Evolutionary conservation across 2,329 filamentous ascomycete species (phyloP), one percentile per base, ranked within the genome.

Genomic region (Xylariaceae sp.): DNA sequence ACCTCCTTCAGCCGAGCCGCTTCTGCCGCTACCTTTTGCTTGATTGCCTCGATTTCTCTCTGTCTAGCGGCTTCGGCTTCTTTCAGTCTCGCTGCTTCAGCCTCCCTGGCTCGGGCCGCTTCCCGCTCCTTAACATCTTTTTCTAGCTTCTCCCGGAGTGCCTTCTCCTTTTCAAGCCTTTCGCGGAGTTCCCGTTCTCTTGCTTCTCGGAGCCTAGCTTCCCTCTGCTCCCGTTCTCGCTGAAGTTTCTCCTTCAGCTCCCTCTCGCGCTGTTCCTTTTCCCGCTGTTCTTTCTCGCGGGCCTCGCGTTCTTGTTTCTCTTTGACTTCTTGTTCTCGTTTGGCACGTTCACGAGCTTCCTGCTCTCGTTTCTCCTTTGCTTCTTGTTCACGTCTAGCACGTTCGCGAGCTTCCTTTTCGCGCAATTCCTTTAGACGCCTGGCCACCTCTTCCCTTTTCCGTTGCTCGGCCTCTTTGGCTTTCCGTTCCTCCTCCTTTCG

Each of bases 401-500:
- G 66, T 59, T 76, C 68, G 51, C 69, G 65, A 45, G 73, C 71
- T 58, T 79, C 74, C 62, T 81, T 85, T 44, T 85, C 83, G 40
- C 82, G 79, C 10, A 82, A 71, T 61, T 86, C 83, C 29, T 76
- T 80, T 2, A 85, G 68, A 51, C 78, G 74, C 54, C 75, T 79
- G 37, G 80, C 76, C 2, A 80, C 74, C n/a, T 85, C 82, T 32
- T 85, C 83, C 41, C 79, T 81, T 59, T 81, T 77, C 61, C 84
- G 83, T 60, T 83, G 80, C 60, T 89, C 86, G 2, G 83, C 84
- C 60, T 86, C 84, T 59, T 78, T 81, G 2, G 76, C 76, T 65
- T 80, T 87, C 10, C 85, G 84, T 61, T 89, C 85, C 61, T 87
- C 86, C 62, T 88, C 86, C 52, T 81, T 80, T 55, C 78, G 81